Base-by-base conservation (phyloP, 176 grass and related monocot species). In the Eremochloa ophiuroides region DNA sequence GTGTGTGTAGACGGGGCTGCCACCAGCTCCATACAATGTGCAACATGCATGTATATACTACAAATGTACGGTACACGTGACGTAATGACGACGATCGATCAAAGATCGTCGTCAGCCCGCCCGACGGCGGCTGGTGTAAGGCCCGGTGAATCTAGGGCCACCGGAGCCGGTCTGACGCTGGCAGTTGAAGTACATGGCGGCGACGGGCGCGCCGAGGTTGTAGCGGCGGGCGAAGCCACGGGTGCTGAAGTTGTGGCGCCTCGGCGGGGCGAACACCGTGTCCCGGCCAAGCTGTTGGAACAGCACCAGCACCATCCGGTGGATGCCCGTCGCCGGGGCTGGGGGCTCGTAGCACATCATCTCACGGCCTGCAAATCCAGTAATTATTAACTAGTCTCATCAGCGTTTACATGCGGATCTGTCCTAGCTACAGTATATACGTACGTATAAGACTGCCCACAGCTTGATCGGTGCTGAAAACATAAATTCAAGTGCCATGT, bases 181-280 rank as follows among this genome's bases (percentile, higher is more conserved):
- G 84, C 87, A 97, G 75, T 97, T 87, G 75, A 91, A 97, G 65
- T 67, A 97, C 53, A 74, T 40, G 51, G 89, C 84, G 56, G 94
- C 94, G 18, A 86, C 89, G 22, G 94, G 94, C 10, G 71, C n/a
- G 22, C 89, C 89, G 13, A 97, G 81, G 82, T 94, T 89, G 59
- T 90, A 80, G 43, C 86, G 79, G 11, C 59, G 82, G n/a, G 87
- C 82, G 37, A 97, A 97, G 48, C 11, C 66, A 33, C 81, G 87
- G 13, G 85, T 92, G 87, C 6, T 90, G 89, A 97, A 94, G 82
- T 97, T 90, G 28, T 97, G 87, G 27, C 91, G 89, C 79, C 66
- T 38, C 14, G 76, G 22, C 39, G 94, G 89, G 7, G 48, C 48
- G 26, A 73, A 92, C 69, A 90, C 87, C 16, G 91, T 97, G 60